Evolutionary conservation across 2,329 filamentous ascomycete genomes (phyloP).

Genomic region (Ophiognomonia clavigignenti-juglandacearum): DNA sequence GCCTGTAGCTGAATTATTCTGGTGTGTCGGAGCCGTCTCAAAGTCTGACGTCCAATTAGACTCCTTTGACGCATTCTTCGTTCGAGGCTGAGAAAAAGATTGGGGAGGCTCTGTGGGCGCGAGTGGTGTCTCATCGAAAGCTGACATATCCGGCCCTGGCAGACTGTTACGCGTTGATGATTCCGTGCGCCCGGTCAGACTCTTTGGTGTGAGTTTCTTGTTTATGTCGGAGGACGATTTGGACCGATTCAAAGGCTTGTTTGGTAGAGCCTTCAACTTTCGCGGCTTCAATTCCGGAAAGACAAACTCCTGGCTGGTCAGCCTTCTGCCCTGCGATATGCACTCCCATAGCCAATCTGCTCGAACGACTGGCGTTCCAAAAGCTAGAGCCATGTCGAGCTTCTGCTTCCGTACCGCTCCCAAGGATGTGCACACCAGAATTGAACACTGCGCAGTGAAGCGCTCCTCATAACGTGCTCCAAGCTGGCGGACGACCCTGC

Average conservation of each 20-base stretch:
- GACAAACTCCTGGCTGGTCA: conserved; percentile 41
- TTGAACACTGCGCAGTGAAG: conserved; percentile 64
- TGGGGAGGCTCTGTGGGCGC: conserved; percentile 5
- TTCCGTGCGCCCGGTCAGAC: conserved; percentile 4
- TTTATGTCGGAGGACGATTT: conserved; percentile 12
- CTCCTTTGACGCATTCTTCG: not conserved
- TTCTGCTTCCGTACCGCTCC: conserved; percentile 65
- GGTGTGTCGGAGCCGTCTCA: conserved; percentile 28
- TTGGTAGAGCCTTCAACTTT: conserved; percentile 4
- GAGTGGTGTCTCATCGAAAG: conserved; percentile 12
- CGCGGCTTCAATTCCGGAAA: conserved; percentile 40
- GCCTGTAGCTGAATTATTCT: conserved; percentile 2
- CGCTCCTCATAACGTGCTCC: conserved; percentile 79
- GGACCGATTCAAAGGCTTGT: conserved; percentile 10
- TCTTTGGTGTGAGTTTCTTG: conserved; percentile 9
- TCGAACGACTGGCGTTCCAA: conserved; percentile 75
- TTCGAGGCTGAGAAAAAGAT: not conserved
- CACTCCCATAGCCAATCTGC: conserved; percentile 83
- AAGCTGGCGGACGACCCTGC: conserved; percentile 68
- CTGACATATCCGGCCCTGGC: conserved; percentile 13
- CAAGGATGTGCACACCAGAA: conserved; percentile 68
- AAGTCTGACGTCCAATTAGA: conserved; percentile 16
- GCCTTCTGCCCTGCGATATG: conserved; percentile 51
- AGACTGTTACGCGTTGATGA: conserved; percentile 4
- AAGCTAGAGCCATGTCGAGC: conserved; percentile 67